Conservation (phyloP, 352 stramenopile species). For the Phytophthora pinifolia region DNA sequence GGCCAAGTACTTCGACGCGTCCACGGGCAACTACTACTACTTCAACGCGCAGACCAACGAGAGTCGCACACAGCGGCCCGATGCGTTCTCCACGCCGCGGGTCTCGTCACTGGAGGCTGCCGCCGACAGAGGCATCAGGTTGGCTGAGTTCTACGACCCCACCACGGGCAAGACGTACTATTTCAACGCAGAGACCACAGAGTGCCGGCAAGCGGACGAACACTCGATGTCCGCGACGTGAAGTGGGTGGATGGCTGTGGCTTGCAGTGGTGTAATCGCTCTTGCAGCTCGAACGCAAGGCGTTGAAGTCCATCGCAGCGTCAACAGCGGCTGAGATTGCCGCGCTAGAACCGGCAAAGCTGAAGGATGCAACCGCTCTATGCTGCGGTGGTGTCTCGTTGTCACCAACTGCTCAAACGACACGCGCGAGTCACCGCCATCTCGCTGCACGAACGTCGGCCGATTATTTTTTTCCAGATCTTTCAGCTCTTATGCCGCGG, state of each 20-base stretch:
- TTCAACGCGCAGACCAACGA: conserved; percentile 56
- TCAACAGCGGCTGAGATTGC: conserved; percentile 9
- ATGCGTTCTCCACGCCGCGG: conserved; percentile 46
- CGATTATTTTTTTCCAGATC: too few relatives aligned
- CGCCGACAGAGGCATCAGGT: conserved; percentile 10
- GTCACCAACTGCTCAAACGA: conserved; percentile 10
- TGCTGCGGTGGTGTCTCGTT: conserved; percentile 2
- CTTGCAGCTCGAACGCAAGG: not conserved
- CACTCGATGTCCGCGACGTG: conserved; percentile 5
- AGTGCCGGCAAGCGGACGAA: conserved; percentile 34
- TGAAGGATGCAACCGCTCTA: conserved; percentile 3
- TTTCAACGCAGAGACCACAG: conserved; percentile 50
- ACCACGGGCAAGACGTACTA: conserved; percentile 44
- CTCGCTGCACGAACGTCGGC: conserved; percentile 10
- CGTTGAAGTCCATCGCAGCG: conserved; percentile 15
- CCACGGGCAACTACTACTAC: conserved; percentile 62
- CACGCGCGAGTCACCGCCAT: conserved; percentile 22
- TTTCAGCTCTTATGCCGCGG: too few relatives aligned
- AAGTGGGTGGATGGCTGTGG: not conserved
- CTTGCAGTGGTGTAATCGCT: not conserved
- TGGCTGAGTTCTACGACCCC: conserved; percentile 43
- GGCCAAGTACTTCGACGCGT: conserved; percentile 63
- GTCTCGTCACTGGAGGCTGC: conserved; percentile 18
- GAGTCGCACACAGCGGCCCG: conserved; percentile 42
- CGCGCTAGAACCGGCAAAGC: too few relatives aligned